These are phyloP conservation scores for Clarkia xantiana DNA, from an alignment of 345 rosid species.

Conservation along the genomic window DNA sequence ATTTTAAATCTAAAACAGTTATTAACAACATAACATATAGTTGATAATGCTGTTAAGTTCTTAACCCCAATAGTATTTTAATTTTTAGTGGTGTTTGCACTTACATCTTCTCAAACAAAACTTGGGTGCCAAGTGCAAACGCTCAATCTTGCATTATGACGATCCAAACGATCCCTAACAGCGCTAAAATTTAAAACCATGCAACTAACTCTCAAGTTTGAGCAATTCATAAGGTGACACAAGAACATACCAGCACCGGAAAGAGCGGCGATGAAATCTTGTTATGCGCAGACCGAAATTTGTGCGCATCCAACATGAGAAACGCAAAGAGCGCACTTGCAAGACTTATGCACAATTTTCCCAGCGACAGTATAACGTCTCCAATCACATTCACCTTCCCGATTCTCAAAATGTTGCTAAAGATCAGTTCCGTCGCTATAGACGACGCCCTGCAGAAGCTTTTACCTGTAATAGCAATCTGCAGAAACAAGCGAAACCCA, in stretches of 20 bases:
- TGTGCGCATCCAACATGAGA: conserved; percentile 89
- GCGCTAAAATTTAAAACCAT: too few species aligned
- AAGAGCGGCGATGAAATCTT: conserved; percentile 80
- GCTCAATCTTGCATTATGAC: too few species aligned
- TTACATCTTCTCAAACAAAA: too few species aligned
- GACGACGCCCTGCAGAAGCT: conserved; percentile 79
- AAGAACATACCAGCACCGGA: conserved; percentile 66
- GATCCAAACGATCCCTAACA: too few species aligned
- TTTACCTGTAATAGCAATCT: conserved; percentile 93
- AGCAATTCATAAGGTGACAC: too few species aligned
- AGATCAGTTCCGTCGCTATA: conserved; percentile 76
- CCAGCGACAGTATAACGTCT: conserved; percentile 76
- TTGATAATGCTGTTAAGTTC: too few species aligned
- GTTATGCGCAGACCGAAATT: conserved; percentile 56
- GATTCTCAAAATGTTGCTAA: conserved; percentile 70
- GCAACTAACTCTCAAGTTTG: too few species aligned
- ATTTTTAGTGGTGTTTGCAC: too few species aligned
- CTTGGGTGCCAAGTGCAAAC: too few species aligned
- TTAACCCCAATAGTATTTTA: too few species aligned
- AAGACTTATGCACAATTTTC: conserved; percentile 89
- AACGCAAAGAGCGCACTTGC: conserved; percentile 74
- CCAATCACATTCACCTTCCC: conserved; percentile 93
- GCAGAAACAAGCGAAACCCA: conserved; percentile 4
- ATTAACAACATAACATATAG: too few species aligned
- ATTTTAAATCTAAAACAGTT: too few species aligned